Evolutionary conservation across 176 grass and related monocot species (phyloP).

Genomic region (Rhynchospora tenuis): DNA sequence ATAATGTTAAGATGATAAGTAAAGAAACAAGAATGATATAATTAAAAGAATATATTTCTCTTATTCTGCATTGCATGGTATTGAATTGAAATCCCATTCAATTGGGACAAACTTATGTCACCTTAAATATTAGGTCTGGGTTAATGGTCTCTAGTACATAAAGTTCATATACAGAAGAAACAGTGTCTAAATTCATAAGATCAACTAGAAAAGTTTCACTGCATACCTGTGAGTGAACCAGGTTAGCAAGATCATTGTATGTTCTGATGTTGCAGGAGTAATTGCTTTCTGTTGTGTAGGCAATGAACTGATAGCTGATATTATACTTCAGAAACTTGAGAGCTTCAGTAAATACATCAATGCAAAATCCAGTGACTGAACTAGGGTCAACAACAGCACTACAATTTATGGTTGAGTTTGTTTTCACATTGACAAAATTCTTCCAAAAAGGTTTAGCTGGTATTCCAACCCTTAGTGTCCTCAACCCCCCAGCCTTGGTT

Average conservation of each 20-base stretch:
- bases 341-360: constrained; percentile 25
- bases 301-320: constrained; percentile 13
- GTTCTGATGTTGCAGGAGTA: background rate
- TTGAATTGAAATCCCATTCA: background rate
- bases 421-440: constrained; percentile 22
- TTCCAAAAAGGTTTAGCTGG: constrained; percentile 12
- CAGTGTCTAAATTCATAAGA: background rate
- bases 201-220: background rate
- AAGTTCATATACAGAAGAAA: too few relatives aligned
- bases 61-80: background rate
- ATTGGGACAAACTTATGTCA: background rate
- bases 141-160: background rate
- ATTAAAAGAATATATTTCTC: background rate
- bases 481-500: constrained; percentile 22
- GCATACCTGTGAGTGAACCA: constrained; percentile 14
- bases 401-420: background rate
- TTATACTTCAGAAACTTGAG: constrained; percentile 9
- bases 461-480: constrained; percentile 21
- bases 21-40: background rate
- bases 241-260: constrained; percentile 17
- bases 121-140: background rate
- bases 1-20: background rate
- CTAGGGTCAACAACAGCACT: background rate
- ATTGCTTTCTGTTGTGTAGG: background rate
- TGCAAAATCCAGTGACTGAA: constrained; percentile 16